These are phyloP conservation scores for Lactarius tabidus DNA, from an alignment of 768 basidiomycete genomes.

Conservation along the genomic window DNA sequence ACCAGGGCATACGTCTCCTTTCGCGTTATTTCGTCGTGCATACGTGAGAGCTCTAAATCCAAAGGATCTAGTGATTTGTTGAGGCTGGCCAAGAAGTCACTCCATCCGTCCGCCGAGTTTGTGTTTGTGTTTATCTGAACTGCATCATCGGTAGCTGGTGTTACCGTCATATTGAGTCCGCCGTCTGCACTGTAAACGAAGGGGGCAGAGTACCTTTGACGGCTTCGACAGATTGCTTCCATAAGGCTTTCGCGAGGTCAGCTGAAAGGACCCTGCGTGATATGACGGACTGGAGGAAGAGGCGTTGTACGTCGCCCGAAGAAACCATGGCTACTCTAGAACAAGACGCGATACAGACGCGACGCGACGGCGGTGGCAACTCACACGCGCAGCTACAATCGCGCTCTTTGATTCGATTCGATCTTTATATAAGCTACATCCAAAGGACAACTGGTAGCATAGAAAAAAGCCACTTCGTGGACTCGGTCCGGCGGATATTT, in stretches of 20 bases:
- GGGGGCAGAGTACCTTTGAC: conserved; percentile 53
- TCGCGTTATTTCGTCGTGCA: conserved; percentile 62
- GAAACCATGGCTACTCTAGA: conserved; percentile 37
- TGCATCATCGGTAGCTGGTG: conserved; percentile 48
- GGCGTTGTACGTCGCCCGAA: conserved; percentile 61
- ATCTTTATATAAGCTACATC: background rate
- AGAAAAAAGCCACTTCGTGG: background rate
- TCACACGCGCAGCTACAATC: background rate
- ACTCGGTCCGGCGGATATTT: background rate
- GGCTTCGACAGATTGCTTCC: conserved; percentile 61
- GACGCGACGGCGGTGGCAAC: conserved; percentile 27
- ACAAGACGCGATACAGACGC: conserved; percentile 21
- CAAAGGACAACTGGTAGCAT: background rate
- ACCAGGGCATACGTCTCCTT: conserved; percentile 67
- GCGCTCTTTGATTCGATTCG: background rate
- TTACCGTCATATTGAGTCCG: background rate
- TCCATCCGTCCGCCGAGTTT: conserved; percentile 49
- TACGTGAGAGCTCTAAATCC: conserved; percentile 65
- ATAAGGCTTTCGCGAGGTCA: conserved; percentile 59
- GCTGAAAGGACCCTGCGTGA: conserved; percentile 67
- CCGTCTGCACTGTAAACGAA: background rate
- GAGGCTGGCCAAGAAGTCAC: conserved; percentile 52
- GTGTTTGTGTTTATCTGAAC: conserved; percentile 45
- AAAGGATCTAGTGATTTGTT: conserved; percentile 63
- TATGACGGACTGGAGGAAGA: conserved; percentile 76